A percentile compares a stretch with the other conserved stretches of the same genome.
phyloP scores from a whole-genome alignment of 352 stramenopile species.

The Plasmopara muralis region DNA sequence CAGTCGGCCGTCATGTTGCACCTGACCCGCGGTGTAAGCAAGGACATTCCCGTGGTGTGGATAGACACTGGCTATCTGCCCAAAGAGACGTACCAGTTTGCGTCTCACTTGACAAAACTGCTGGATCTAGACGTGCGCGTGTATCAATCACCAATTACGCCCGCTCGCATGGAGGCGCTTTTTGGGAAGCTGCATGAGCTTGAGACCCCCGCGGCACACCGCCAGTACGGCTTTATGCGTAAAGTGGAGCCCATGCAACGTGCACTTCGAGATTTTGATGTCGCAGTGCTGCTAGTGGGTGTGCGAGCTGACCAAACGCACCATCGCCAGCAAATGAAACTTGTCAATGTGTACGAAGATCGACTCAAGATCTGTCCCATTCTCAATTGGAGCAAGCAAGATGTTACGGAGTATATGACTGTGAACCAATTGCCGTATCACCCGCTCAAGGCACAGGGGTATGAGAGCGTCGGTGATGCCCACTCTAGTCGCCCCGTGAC shows the following conservation, averaged over 20 bases:
- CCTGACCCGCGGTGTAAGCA: constrained; percentile 44
- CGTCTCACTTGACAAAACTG: constrained; percentile 47
- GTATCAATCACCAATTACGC: constrained; percentile 68
- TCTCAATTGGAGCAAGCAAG: constrained; percentile 66
- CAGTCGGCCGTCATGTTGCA: constrained; percentile 83
- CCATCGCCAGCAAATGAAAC: constrained; percentile 60
- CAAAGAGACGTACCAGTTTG: constrained; percentile 81
- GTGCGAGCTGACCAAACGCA: constrained; percentile 74
- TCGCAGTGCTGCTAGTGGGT: constrained; percentile 63
- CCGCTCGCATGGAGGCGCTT: constrained; percentile 78
- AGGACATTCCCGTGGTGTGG: constrained; percentile 64
- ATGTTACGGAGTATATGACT: constrained; percentile 75
- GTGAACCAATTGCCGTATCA: constrained; percentile 66
- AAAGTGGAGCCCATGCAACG: constrained; percentile 86
- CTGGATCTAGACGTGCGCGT: constrained; percentile 67
- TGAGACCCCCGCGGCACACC: constrained; percentile 61
- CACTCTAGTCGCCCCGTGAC: constrained; percentile 82
- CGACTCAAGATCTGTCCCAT: constrained; percentile 85
- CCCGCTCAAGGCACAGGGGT: constrained; percentile 76
- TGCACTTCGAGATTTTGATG: constrained; percentile 49
- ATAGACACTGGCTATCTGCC: constrained; percentile 83
- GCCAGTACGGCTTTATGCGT: constrained; percentile 72
- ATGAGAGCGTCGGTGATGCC: constrained; percentile 74
- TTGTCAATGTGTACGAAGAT: constrained; percentile 75
- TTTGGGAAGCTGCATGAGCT: constrained; percentile 81